Conservation (phyloP, 164 flowering plant species). For the Houttuynia cordata region DNA sequence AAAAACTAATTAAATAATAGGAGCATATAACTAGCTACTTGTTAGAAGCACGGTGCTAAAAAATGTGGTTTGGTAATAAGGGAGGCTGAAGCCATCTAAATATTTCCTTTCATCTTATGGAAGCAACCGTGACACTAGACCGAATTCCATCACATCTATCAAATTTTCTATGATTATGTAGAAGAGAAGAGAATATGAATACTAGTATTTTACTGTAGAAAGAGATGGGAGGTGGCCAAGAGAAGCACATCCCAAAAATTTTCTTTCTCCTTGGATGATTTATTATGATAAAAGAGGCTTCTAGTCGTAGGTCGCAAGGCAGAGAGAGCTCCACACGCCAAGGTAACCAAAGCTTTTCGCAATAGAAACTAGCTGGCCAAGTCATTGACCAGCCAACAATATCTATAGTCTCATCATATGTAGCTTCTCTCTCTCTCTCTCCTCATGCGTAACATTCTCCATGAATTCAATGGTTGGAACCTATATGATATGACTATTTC, state of each 20-base stretch:
- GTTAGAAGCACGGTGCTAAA: too few species aligned
- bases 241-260: slow-evolving; percentile 4
- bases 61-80: too few species aligned
- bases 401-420: background rate
- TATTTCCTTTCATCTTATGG: too few species aligned
- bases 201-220: background rate
- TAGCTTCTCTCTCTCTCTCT: background rate
- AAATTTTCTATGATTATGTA: background rate
- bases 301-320: background rate
- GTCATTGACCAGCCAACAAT: background rate
- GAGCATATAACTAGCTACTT: too few species aligned
- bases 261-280: background rate
- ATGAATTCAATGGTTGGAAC: too few species aligned
- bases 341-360: slow-evolving; percentile 16
- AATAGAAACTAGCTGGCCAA: too few species aligned
- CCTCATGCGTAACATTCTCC: too few species aligned
- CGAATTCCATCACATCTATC: slow-evolving; percentile 14
- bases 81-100: too few species aligned
- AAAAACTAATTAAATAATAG: too few species aligned
- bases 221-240: slow-evolving; percentile 1
- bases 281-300: too few species aligned
- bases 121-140: slow-evolving; percentile 28
- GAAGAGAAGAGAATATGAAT: background rate
- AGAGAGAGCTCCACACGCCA: slow-evolving; percentile 37
- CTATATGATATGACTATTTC: too few species aligned